Evolutionary conservation across 495 filamentous ascomycete genomes (phyloP), one percentile per base, ranked within the genome.

Genomic region (Penicillium pancosmium): DNA sequence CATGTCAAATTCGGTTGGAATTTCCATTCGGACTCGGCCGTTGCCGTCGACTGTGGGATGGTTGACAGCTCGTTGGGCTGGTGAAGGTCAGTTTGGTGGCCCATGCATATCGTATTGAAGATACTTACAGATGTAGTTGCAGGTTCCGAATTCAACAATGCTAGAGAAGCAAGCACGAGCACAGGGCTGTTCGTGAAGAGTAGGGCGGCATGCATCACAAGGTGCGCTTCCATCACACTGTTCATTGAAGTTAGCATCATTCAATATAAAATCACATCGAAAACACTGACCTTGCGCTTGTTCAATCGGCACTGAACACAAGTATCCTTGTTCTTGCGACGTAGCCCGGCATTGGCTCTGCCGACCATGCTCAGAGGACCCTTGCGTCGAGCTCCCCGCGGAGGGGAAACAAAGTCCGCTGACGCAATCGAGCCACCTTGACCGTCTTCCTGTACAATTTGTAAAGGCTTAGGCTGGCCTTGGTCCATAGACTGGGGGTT

Each of bases 121-220:
- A 12, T 40, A 61, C 77, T 40, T 68, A 80, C 78, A 82, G 51
- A 82, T 75, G 54, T 80, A 80, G 51, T 82, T 82, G 68, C 77
- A 80, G 3, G 76, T 80, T 55, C 75, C 79, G 51, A 75, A 78
- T 62, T 80, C 77, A n/a, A 82, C 78, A 57, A 82, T 78, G 56
- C 70, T 80, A 16, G 74, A 65, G 60, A 82, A 82, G 55, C 78
- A 75, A 23, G 78, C 78, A 36, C 73, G 71, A 7, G 76, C 78
- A 61, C 79, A 82, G 5, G 78, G 77, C 51, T 80, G 78, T 53
- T 79, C 76, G 56, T 79, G 73, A 16, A 79, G 67, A 10, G 75
- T 80, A 5, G 76, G 76, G 8, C 75, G 75, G 54, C 79, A 82
- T 19, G 77, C 79, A 55, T 78, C 77, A 60, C 79, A 82, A 9